Evolutionary conservation across 169 alveolate genomes (phyloP).

Genomic region (Eimeria nieschulzi): DNA sequence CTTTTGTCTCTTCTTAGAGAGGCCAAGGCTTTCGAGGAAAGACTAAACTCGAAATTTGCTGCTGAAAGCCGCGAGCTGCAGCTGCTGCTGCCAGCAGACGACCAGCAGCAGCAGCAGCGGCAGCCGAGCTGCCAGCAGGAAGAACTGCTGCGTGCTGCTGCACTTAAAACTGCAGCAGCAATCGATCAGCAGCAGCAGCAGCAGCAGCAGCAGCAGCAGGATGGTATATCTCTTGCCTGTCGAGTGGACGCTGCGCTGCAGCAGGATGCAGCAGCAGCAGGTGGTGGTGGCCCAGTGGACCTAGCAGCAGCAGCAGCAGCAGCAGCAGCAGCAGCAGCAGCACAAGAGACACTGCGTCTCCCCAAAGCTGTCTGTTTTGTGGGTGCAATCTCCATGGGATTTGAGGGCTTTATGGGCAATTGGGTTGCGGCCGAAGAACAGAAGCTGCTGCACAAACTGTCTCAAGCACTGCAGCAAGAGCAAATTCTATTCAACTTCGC

Average conservation of each 20-base stretch:
- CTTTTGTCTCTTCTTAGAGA: background rate
- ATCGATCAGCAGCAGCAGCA: slow-evolving; percentile 35
- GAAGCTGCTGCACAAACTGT: background rate
- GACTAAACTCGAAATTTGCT: background rate
- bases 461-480: slow-evolving; percentile 25
- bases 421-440: slow-evolving; percentile 20
- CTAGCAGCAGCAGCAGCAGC: slow-evolving; percentile 20
- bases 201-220: slow-evolving; percentile 39
- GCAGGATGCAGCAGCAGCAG: background rate
- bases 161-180: background rate
- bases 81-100: slow-evolving; percentile 17
- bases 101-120: slow-evolving; percentile 15
- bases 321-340: slow-evolving; percentile 37
- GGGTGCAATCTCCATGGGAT: background rate
- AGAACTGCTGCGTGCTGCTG: background rate
- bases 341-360: background rate
- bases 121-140: background rate
- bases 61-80: background rate
- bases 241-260: slow-evolving; percentile 14
- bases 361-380: slow-evolving; percentile 23
- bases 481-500: background rate
- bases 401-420: background rate
- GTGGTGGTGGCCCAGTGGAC: background rate
- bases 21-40: background rate
- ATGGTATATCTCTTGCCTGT: background rate